Evolutionary conservation across 2,329 filamentous ascomycete species (phyloP).

Genomic region (Pseudocercospora musae): DNA sequence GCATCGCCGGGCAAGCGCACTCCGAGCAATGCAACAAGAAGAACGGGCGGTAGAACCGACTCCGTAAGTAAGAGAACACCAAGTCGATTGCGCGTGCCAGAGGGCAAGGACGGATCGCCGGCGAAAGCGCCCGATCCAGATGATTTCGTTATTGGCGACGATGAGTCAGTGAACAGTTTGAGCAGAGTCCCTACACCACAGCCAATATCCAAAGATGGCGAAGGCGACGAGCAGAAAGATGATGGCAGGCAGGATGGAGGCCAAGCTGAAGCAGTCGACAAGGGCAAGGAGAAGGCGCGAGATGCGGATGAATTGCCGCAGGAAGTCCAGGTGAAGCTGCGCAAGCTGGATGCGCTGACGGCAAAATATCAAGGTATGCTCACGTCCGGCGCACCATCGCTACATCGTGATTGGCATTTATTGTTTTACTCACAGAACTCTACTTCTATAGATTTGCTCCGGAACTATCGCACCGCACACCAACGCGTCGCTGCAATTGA

Average conservation of each 20-base stretch:
- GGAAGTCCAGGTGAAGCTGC: conserved; percentile 71
- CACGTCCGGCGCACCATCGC: conserved; percentile 8
- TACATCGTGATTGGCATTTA: conserved; percentile 28
- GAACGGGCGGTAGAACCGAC: conserved; percentile 39
- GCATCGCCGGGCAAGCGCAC: conserved; percentile 33
- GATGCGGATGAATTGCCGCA: conserved; percentile 59
- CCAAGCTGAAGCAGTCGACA: conserved; percentile 28
- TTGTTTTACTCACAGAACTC: conserved; percentile 31
- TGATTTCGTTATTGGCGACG: conserved; percentile 83
- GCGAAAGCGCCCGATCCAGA: conserved; percentile 70
- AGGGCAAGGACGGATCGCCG: conserved; percentile 13
- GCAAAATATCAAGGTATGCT: conserved; percentile 73
- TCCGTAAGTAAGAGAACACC: conserved; percentile 28
- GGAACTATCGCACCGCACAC: conserved; percentile 90
- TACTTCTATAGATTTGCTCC: conserved; percentile 67
- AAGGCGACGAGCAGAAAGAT: conserved; percentile 16
- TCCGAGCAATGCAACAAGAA: conserved; percentile 45
- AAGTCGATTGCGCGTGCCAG: conserved; percentile 26
- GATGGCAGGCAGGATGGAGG: conserved; percentile 25
- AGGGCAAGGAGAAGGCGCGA: conserved; percentile 30
- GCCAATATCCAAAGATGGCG: conserved; percentile 40
- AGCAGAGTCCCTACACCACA: conserved; percentile 61
- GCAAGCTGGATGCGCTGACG: conserved; percentile 87
- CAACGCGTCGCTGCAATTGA: conserved; percentile 82
- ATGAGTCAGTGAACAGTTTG: conserved; percentile 61